Percentiles rank a stretch among this genome's conserved stretches.
phyloP scores from a whole-genome alignment of 208 protist species.

The Acanthamoeba healyi region DNA sequence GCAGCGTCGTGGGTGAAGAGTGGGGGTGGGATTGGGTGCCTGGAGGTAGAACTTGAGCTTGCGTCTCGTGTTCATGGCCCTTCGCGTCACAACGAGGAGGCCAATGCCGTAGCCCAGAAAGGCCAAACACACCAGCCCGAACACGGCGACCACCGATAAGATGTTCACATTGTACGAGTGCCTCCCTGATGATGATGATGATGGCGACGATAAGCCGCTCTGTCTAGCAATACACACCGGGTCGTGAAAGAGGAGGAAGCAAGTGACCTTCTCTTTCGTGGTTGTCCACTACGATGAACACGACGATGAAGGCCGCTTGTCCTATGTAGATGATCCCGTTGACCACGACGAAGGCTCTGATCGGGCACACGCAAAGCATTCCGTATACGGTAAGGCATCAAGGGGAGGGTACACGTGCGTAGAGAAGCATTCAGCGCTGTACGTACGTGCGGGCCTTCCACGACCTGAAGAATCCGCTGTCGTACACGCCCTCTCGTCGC shows the following conservation, averaged over 20 bases:
- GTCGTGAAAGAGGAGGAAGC: too few relatives aligned
- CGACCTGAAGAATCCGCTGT: neutral
- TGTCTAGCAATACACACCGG: too few relatives aligned
- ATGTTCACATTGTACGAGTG: constrained; percentile 19
- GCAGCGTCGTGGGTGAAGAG: neutral
- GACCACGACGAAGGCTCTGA: neutral
- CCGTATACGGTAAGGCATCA: too few relatives aligned
- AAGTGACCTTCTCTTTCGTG: neutral
- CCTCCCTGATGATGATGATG: neutral
- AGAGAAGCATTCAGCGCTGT: neutral
- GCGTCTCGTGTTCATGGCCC: constrained; percentile 19
- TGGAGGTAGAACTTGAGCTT: constrained; percentile 55
- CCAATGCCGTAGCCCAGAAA: constrained; percentile 27
- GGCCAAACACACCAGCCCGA: constrained; percentile 33
- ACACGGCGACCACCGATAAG: neutral
- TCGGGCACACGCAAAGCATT: neutral
- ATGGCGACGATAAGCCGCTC: too few relatives aligned
- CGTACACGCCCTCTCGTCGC: neutral
- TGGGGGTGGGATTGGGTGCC: neutral
- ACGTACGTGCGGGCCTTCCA: neutral
- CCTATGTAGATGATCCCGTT: neutral
- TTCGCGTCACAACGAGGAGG: neutral
- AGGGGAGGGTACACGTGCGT: neutral
- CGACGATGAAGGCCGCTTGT: neutral
- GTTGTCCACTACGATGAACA: neutral